A percentile compares a stretch with the other conserved stretches of the same genome.
phyloP scores from a whole-genome alignment of 306 rosid species.

The Rosa rugosa region DNA sequence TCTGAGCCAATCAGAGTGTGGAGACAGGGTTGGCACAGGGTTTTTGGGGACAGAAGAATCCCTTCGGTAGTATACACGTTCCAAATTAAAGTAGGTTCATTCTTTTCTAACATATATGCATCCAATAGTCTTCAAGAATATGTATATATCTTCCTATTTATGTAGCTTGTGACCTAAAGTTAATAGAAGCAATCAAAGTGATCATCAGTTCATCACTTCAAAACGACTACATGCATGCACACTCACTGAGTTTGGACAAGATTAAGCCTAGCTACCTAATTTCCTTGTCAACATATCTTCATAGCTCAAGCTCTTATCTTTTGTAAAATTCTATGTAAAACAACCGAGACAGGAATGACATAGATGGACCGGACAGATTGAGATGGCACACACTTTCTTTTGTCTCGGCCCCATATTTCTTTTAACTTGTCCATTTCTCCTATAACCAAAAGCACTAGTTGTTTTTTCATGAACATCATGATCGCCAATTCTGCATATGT shows the following conservation, averaged over 20 bases:
- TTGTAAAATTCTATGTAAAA: background rate
- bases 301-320: background rate
- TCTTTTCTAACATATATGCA: background rate
- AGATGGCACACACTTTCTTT: slow-evolving; percentile 35
- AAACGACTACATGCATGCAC: background rate
- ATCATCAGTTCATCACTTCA: background rate
- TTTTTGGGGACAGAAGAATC: no score
- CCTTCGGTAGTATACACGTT: background rate
- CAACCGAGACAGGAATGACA: slow-evolving; percentile 14
- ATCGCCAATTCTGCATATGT: slow-evolving; percentile 1
- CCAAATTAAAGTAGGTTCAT: background rate
- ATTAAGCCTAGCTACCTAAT: background rate
- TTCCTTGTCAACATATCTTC: background rate
- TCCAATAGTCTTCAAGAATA: background rate
- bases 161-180: background rate
- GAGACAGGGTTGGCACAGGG: no score
- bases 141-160: background rate
- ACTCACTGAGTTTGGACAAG: background rate
- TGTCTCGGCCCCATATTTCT: slow-evolving; percentile 33
- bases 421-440: slow-evolving; percentile 20
- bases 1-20: no score
- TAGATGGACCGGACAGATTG: slow-evolving; percentile 24
- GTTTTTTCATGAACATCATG: background rate
- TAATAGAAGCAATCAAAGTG: background rate
- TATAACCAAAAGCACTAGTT: background rate